Base-by-base conservation (phyloP, 768 basidiomycete genomes). In the Porpolomopsis calyptriformis region DNA sequence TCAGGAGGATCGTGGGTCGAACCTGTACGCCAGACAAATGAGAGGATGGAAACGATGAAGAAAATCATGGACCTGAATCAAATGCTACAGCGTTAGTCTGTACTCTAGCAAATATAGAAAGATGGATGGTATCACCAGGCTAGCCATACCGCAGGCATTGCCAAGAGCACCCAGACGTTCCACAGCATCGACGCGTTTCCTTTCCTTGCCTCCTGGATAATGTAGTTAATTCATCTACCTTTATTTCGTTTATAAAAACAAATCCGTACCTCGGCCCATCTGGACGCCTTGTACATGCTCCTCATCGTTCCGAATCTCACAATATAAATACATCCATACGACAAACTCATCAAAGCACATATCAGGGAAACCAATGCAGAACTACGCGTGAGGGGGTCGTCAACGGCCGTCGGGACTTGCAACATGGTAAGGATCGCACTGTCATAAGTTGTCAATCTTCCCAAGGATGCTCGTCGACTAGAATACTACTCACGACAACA, bases 241-340 rank as follows among this genome's bases (percentile, higher is more conserved):
- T 14, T 7, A 7, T 31, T 7, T 7, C 7, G 7, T 7, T 14
- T 31, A 14, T 46, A 3, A 20, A 2, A 19, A 40, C 7, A 10
- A 24, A 7, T 8, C 50, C 60, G 19, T 54, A 81, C 82, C 62
- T 84, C 77, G 9, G 82, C 81, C 80, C 82, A 87, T 46, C 73
- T 71, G 6, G 77, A 76, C 1, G 84, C 84, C 47, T 76, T 75
- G 53, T 76, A 68, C 77, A 84, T 82, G 50, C 70, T 81, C 35
- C 74, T 70, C 84, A 87, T 86, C 1, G 73, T 77, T 11, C 75
- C 74, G 48, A 86, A 86, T 22, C 80, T 66, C 12, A 86, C 66
- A 12, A 82, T 85, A 59, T 81, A 86, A 46, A 82, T 69, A 52
- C 84, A 84, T 0, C 85, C 85, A 55, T 77, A 87, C 2, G 73